Evolutionary conservation across 2,329 filamentous ascomycete genomes (phyloP), one percentile per base, ranked within the genome.

Genomic region (Ophiosphaerella korrae): DNA sequence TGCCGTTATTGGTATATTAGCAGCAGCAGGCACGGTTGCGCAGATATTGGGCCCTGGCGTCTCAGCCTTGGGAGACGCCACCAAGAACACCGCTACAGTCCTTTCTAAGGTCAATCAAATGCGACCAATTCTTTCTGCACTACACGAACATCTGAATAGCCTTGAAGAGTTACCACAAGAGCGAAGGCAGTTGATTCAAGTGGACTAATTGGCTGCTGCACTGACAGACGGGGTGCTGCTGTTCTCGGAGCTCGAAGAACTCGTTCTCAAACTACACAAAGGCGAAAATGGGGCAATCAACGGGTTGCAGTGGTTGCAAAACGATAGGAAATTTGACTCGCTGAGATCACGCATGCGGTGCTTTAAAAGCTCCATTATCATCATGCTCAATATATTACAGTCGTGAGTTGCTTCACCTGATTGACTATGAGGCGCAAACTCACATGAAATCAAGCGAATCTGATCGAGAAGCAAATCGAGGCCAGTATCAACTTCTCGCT

Each of bases 181-280:
- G 13, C 49, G 44, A 14, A 45, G 18, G 29, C 26, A 42, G 7
- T 13, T 53, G 7, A 58, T 59, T 33, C 53, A 54, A 29, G 16
- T 59, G 7, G 48, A 56, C 12, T 47, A 56, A 14, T 16, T 57
- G 8, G 34, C 45, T 21, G 37, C 37, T 18, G 39, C 45, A 3
- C 45, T 58, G n/a, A 52, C 45, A 3, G 52, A 55, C 48, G 52
- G 55, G 3, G 46, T 53, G 2, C 18, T 58, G 12, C 21, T 58
- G n/a, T 58, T 58, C 34, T 48, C 36, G 0, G 49, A 58, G 11
- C 34, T 58, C 2, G 48, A 71, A 44, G 5, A 52, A 29, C 44
- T 67, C 56, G 35, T 67, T 11, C 23, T 12, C 6, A 43, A 13
- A 23, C n/a, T 42, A 33, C 16, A n/a, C 14, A 13, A n/a, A 7